phyloP scores from a whole-genome alignment of 1,284 basidiomycete species.

The Mycena citricolor region DNA sequence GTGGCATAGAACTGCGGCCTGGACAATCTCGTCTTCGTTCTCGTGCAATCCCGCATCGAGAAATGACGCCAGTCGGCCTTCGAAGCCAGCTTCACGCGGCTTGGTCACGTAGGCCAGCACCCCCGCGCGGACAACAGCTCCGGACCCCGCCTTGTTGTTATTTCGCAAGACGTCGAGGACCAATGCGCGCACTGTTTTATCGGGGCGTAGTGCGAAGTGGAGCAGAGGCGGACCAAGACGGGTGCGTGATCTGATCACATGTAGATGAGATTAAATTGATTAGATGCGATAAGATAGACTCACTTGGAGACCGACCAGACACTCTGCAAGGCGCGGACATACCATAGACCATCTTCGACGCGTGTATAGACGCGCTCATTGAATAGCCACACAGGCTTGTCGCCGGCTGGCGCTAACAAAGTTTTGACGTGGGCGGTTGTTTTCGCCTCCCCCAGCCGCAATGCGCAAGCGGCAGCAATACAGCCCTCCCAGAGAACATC shows the following conservation, averaged over 20 bases:
- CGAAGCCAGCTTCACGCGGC: constrained; percentile 12
- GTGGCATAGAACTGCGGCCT: constrained; percentile 19
- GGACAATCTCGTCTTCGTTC: constrained; percentile 13
- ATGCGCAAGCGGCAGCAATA: constrained; percentile 17
- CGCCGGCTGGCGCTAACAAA: constrained; percentile 14
- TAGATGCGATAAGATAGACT: no score
- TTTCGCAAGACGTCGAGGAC: constrained; percentile 17
- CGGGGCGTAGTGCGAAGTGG: constrained; percentile 17
- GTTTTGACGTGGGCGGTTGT: constrained; percentile 13
- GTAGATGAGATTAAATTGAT: no score
- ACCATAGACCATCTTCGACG: constrained; percentile 20
- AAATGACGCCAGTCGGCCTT: constrained; percentile 16
- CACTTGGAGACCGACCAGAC: constrained; percentile 11
- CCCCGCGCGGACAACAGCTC: constrained; percentile 12
- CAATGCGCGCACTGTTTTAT: constrained; percentile 15
- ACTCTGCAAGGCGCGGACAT: constrained; percentile 19
- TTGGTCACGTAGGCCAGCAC: constrained; percentile 11
- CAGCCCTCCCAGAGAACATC: constrained; percentile 20
- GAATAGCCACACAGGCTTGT: constrained; percentile 21
- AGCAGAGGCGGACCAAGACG: constrained; percentile 18
- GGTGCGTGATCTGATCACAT: constrained; percentile 9
- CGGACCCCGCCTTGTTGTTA: constrained; percentile 12
- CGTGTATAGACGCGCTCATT: constrained; percentile 22
- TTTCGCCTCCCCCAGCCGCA: constrained; percentile 12
- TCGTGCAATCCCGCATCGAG: constrained; percentile 16